phyloP scores from a whole-genome alignment of 495 filamentous ascomycete genomes.

The Penicillium riverlandense region DNA sequence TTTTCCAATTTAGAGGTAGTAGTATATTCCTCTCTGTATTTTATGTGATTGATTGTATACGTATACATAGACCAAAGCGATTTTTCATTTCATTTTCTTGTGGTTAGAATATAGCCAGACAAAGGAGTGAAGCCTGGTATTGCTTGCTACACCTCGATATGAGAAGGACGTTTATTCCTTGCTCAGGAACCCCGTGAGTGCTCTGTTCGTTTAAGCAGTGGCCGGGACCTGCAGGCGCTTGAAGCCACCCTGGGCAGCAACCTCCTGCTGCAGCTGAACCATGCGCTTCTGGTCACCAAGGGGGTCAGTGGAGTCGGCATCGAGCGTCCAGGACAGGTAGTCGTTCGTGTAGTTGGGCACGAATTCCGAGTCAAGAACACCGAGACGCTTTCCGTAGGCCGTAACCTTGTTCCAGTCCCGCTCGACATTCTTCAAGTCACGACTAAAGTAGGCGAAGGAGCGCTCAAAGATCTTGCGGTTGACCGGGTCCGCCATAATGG shows the following conservation, averaged over 20 bases:
- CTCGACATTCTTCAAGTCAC: constrained; percentile 61
- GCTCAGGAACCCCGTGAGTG: neutral
- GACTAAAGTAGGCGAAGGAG: constrained; percentile 63
- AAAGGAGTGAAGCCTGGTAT: constrained; percentile 13
- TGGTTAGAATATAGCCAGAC: neutral
- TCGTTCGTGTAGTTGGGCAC: constrained; percentile 61
- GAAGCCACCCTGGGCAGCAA: constrained; percentile 44
- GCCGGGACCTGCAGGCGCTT: constrained; percentile 29
- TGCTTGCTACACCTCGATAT: no score
- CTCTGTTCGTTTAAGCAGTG: constrained; percentile 14
- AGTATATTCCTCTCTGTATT: no score
- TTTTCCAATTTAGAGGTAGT: no score
- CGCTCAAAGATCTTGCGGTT: constrained; percentile 70
- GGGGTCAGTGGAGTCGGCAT: constrained; percentile 53
- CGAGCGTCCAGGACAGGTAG: constrained; percentile 54
- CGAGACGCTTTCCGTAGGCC: constrained; percentile 58
- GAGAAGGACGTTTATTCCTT: no score
- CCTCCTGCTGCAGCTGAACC: constrained; percentile 50
- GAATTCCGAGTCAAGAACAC: constrained; percentile 49
- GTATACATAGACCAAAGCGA: neutral
- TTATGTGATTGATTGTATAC: no score
- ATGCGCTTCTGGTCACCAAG: constrained; percentile 61
- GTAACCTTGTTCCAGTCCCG: constrained; percentile 68
- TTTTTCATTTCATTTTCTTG: neutral
- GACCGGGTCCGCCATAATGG: constrained; percentile 54